Base-by-base conservation (phyloP, 306 rosid species). In the Dryas octopetala region DNA sequence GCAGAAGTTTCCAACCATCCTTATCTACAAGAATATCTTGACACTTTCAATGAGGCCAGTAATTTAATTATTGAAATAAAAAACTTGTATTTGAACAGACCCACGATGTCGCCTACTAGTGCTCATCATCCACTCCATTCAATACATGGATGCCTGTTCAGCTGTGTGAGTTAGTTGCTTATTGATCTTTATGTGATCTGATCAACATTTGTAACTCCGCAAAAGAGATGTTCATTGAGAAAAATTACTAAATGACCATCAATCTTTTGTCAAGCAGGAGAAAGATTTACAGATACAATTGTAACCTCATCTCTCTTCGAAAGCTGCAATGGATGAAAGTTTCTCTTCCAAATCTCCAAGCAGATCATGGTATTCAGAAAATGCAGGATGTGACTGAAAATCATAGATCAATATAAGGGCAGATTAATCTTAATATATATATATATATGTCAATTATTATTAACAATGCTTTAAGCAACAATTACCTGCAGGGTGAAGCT, bases 401-500 rank as follows among this genome's bases (percentile, higher is more conserved):
- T 62, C 76, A 82, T 38, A 80, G 16, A 75, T 74, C 45, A 69
- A 49, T 40, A 76, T 32, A 40, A 75, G 44, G 60, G 53, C 47
- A 52, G 63, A 58, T 5, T 32, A 32, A 32, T 32, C 38, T 32
- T 26, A 59, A 38, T 19, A 49, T 49, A 26, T 9, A 49, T 43
- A 63, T 10, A 43, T 61, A 71, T 19, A 54, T 47, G 53, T 71
- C 49, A 41, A 41, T 46, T 70, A 61, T 67, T 40, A 73, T 59
- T 16, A 6, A 38, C 70, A 26, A 23, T 17, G 49, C 50, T 60
- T 68, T 19, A 49, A 69, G 70, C 64, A 52, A 55, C 15, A 65
- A 55, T 57, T 85, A 95, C 99, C 99, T 87, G 92, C 71, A 95
- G 79, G 51, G 97, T 90, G 66, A 72, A 80, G 82, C 90, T 83